A percentile compares a stretch with the other conserved stretches of the same genome.
Conservation (phyloP, 768 basidiomycete genomes). For the Lactarius sp. region DNA sequence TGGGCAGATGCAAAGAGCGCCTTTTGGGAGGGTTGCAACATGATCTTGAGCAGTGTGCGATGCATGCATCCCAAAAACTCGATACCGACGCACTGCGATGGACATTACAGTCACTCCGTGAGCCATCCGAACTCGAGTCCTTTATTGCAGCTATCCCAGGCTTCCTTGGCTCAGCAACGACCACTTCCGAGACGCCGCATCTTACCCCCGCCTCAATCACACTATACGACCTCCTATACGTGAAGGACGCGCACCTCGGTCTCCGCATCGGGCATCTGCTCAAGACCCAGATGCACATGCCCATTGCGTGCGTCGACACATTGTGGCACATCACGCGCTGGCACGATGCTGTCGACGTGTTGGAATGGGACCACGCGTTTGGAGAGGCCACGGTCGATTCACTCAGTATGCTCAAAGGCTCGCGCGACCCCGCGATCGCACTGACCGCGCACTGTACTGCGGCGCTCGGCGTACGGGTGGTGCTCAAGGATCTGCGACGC, state of each 20-base stretch:
- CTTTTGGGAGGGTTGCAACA: slow-evolving; percentile 4
- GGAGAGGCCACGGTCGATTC: slow-evolving; percentile 6
- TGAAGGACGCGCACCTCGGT: neutral
- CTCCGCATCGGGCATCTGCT: slow-evolving; percentile 16
- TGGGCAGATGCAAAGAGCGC: slow-evolving; percentile 7
- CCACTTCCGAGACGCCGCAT: slow-evolving; percentile 4
- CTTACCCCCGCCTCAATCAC: slow-evolving; percentile 7
- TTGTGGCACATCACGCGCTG: slow-evolving; percentile 14
- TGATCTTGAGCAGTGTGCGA: slow-evolving; percentile 1
- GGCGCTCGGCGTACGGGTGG: slow-evolving; percentile 5
- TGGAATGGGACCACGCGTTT: slow-evolving; percentile 11
- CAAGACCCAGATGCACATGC: slow-evolving; percentile 1
- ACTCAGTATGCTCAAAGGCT: slow-evolving; percentile 7
- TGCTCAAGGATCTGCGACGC: slow-evolving; percentile 10
- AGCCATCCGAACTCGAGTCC: slow-evolving; percentile 12
- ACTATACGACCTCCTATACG: slow-evolving; percentile 4
- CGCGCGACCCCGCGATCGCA: slow-evolving; percentile 6
- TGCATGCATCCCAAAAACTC: neutral
- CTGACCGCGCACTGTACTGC: slow-evolving; percentile 6
- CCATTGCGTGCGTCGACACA: slow-evolving; percentile 6
- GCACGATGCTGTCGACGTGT: slow-evolving; percentile 1
- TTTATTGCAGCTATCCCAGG: slow-evolving; percentile 15
- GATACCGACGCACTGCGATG: slow-evolving; percentile 5
- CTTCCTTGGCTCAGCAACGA: neutral
- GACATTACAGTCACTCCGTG: slow-evolving; percentile 17